Evolutionary conservation across 345 rosid genomes (phyloP).

Genomic region (Diplotaxis tenuifolia): DNA sequence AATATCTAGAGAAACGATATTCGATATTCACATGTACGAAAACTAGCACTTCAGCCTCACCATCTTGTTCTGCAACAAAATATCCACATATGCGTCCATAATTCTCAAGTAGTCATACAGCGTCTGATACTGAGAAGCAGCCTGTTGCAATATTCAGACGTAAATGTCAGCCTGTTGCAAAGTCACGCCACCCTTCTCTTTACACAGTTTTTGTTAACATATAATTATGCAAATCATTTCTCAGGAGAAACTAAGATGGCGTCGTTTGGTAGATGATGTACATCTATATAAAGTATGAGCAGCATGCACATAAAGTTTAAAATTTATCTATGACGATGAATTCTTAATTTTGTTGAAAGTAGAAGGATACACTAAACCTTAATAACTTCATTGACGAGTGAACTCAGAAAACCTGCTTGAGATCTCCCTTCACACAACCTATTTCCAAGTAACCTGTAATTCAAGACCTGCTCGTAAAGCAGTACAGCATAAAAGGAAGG

Average conservation of each 20-base stretch:
- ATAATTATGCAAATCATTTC: not conserved
- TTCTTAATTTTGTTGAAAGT: constrained; percentile 5
- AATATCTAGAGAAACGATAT: constrained; percentile 10
- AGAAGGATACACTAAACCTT: constrained; percentile 48
- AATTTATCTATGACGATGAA: not conserved
- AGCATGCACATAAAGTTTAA: constrained; percentile 3
- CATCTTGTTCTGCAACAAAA: constrained; percentile 73
- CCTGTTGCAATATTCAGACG: constrained; percentile 42
- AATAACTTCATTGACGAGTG: constrained; percentile 53
- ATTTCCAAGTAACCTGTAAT: constrained; percentile 85
- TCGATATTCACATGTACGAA: constrained; percentile 9
- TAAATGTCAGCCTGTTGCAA: constrained; percentile 22
- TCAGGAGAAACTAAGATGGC: not conserved
- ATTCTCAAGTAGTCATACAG: constrained; percentile 70
- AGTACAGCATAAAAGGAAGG: not conserved
- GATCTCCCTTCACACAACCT: constrained; percentile 59
- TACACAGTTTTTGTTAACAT: constrained; percentile 14
- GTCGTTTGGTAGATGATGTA: not conserved
- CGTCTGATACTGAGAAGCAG: constrained; percentile 48
- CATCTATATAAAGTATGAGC: constrained; percentile 7
- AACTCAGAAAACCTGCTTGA: constrained; percentile 37
- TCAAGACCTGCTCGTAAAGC: constrained; percentile 54
- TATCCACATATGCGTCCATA: constrained; percentile 77
- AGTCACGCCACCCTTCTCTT: constrained; percentile 7
- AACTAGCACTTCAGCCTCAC: constrained; percentile 40